These are phyloP conservation scores for Acrocalymma vagum DNA, from an alignment of 2,329 filamentous ascomycete species.

Conservation along the genomic window DNA sequence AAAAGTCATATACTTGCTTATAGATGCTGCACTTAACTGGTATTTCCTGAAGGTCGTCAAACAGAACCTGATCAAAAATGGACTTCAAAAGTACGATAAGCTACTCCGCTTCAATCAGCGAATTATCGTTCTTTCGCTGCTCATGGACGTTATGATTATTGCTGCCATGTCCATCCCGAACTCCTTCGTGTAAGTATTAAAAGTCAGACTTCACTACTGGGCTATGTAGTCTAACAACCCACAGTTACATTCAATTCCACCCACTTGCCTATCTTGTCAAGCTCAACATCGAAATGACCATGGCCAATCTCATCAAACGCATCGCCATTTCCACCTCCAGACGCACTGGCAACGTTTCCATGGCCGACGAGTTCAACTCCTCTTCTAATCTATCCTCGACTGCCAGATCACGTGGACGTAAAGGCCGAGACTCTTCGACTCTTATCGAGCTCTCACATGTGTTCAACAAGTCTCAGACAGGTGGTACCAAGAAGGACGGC, in stretches of 20 bases:
- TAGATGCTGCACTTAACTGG: constrained; percentile 48
- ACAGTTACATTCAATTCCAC: constrained; percentile 59
- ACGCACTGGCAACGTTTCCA: constrained; percentile 32
- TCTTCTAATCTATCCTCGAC: constrained; percentile 31
- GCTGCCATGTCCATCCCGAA: constrained; percentile 57
- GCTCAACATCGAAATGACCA: constrained; percentile 62
- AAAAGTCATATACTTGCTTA: constrained; percentile 47
- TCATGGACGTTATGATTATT: constrained; percentile 60
- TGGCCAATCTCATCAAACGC: constrained; percentile 59
- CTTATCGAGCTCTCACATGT: neutral
- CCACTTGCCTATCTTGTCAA: constrained; percentile 60
- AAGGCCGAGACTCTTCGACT: too few relatives aligned
- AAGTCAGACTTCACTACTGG: neutral
- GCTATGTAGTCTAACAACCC: constrained; percentile 1
- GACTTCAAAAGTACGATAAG: constrained; percentile 60
- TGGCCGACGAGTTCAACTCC: constrained; percentile 41
- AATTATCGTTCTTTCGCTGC: constrained; percentile 59
- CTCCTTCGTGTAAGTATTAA: constrained; percentile 51
- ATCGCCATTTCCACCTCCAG: constrained; percentile 43
- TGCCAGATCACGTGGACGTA: constrained; percentile 10
- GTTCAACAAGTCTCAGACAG: too few relatives aligned
- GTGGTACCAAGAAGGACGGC: constrained; percentile 13
- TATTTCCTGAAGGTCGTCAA: constrained; percentile 56
- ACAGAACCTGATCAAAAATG: constrained; percentile 57
- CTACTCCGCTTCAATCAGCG: constrained; percentile 60